Base-by-base conservation (phyloP, 257 asterid species). In the Leptodermis oblonga region DNA sequence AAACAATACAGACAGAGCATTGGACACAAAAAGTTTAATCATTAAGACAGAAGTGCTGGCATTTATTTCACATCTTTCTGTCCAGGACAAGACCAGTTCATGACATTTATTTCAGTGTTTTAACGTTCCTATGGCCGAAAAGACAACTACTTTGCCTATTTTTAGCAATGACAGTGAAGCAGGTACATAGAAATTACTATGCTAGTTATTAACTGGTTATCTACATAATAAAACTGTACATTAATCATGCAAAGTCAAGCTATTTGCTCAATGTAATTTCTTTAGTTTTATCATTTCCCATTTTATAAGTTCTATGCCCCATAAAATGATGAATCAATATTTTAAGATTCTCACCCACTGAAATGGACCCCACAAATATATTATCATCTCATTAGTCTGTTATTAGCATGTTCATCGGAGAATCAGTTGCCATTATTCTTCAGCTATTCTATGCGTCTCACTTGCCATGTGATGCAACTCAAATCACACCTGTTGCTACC, bases 401-500 rank as follows among this genome's bases (percentile, higher is more conserved):
- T 59, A 58, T 31, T 30, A 58, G 64, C 41, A 28, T 58, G 41
- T 59, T 59, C 65, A 59, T 33, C 25, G 17, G 65, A 30, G 43
- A 37, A 31, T 59, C 8, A 17, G 15, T 59, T 30, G 30, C 43
- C 65, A 30, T 59, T 7, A 31, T 31, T 23, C 37, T 17, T 22
- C 10, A 56, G 39, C 31, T 56, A 56, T 2, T 56, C n/a, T 56
- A 23, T 42, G 48, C 20, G n/a, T 17, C 5, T 17, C n/a, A 12
- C 52, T 12, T 45, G 61, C 61, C 33, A 25, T 54, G 36, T 8
- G 58, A 52, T 23, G 18, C 34, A 14, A 55, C 62, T 26, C 18
- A 26, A 34, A 55, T 55, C 62, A 55, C 33, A 23, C 34, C 62
- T 26, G 33, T 17, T 14, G 25, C 8, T 5, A 23, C 36, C 62